Evolutionary conservation across 495 filamentous ascomycete genomes (phyloP), one percentile per base, ranked within the genome.

Genomic region (Xylaria palmicola): DNA sequence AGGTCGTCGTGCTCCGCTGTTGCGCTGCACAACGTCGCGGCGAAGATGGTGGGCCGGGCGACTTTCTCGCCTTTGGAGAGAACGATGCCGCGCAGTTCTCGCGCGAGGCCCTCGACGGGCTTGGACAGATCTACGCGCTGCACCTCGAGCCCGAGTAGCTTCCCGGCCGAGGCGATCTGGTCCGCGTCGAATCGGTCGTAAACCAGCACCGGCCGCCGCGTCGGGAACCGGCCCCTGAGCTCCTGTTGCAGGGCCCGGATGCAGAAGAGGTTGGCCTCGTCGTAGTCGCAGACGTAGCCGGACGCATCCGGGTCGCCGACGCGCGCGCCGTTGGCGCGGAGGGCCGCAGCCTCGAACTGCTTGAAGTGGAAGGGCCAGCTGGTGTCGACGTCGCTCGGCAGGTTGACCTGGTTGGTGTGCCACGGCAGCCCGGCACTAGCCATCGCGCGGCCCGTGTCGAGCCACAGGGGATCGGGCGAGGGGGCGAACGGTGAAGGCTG

Each of bases 351-450:
- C 26, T 52, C 49, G 19, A 52, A 52, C 3, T 7, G 3, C 49
- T 52, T 52, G 26, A 52, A 52, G 26, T 52, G 49, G 27, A 52
- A 52, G 5, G 49, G 49, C 49, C 49, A 52, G 27, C 49, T 36
- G 10, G 4, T 29, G 19, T 52, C 49, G 5, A 30, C 19, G 3
- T 52, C 49, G 15, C 17, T 27, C 3, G 49, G 49, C 10, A 52
- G 10, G 49, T 52, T 52, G 24, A 52, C 8, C 8, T 52, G 22
- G n/a, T 52, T 52, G 49, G 30, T 52, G 27, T 52, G 49, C 49
- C 49, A 52, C 9, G 49, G 49, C 7, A 52, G 27, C 6, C 49
- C 49, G n/a, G 27, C 49, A 9, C 26, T 27, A 9, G 24, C 24
- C 6, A 52, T 12, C 2, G n/a, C n/a, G 4, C 29, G 24, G 8